A percentile compares a stretch with the other conserved stretches of the same genome.
Evolutionary conservation across 768 basidiomycete genomes (phyloP).

Genomic region (Lentinula sp.): DNA sequence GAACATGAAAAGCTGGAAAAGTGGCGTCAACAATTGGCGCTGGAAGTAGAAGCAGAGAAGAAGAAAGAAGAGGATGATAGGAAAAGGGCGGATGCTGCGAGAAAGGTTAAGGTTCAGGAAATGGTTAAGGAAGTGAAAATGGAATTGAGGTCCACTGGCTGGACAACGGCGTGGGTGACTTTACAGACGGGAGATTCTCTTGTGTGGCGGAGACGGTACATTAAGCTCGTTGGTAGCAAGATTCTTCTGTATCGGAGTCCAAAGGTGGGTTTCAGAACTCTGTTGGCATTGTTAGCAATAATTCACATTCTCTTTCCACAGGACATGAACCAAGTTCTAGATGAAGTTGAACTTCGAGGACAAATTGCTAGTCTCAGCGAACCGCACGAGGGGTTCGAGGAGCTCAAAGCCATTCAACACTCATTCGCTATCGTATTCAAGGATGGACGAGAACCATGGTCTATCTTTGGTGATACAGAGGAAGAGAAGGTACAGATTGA

Average conservation of each 20-base stretch:
- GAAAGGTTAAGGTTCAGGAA: conserved; percentile 39
- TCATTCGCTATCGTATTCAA: conserved; percentile 64
- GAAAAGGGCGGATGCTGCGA: conserved; percentile 33
- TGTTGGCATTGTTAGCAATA: neutral
- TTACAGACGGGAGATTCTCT: conserved; percentile 48
- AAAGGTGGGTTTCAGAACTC: conserved; percentile 29
- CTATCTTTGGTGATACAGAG: conserved; percentile 56
- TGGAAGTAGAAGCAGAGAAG: conserved; percentile 36
- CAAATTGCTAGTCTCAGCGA: conserved; percentile 44
- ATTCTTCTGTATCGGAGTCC: conserved; percentile 46
- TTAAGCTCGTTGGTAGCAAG: conserved; percentile 42
- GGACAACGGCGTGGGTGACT: conserved; percentile 54
- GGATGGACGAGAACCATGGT: conserved; percentile 42
- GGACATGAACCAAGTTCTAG: conserved; percentile 32
- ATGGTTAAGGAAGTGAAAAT: conserved; percentile 35
- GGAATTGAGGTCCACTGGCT: conserved; percentile 25
- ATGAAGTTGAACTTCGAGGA: conserved; percentile 41
- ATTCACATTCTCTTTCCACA: conserved; percentile 13
- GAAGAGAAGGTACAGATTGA: conserved; percentile 46
- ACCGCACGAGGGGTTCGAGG: conserved; percentile 65
- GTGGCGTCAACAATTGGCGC: conserved; percentile 45
- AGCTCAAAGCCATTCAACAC: conserved; percentile 56
- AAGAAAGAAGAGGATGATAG: conserved; percentile 37
- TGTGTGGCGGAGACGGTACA: conserved; percentile 63
- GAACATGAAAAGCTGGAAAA: conserved; percentile 45